These are phyloP conservation scores for Blastobotrys terrestris DNA, from an alignment of 805 yeast genomes.

Conservation along the genomic window DNA sequence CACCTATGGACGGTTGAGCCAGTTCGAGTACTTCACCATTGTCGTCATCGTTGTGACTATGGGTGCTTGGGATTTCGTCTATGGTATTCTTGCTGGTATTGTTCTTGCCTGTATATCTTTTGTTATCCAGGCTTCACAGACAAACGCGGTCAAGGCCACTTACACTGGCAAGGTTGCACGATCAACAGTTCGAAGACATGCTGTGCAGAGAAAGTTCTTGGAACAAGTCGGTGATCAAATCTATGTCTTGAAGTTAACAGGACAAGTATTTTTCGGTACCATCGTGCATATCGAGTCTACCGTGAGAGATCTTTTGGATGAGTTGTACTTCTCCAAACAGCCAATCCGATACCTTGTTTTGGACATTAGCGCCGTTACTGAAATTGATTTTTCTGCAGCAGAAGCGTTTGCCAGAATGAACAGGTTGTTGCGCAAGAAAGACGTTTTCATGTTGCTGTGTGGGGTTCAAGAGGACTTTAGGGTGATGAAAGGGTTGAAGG, in stretches of 20 bases:
- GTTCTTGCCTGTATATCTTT: slow-evolving; percentile 90
- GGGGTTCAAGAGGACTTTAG: slow-evolving; percentile 65
- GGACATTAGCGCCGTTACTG: slow-evolving; percentile 74
- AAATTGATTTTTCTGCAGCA: slow-evolving; percentile 90
- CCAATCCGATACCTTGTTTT: slow-evolving; percentile 77
- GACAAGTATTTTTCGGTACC: slow-evolving; percentile 90
- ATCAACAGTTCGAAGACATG: slow-evolving; percentile 88
- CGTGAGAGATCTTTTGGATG: slow-evolving; percentile 60
- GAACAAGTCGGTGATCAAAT: slow-evolving; percentile 86
- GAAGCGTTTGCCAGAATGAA: slow-evolving; percentile 88
- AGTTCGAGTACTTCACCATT: slow-evolving; percentile 79
- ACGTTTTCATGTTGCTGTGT: slow-evolving; percentile 67
- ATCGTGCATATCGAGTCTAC: slow-evolving; percentile 83
- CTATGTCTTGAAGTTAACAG: slow-evolving; percentile 78
- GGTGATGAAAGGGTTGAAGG: slow-evolving; percentile 65
- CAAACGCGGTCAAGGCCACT: slow-evolving; percentile 73
- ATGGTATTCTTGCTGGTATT: slow-evolving; percentile 86
- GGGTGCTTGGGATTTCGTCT: slow-evolving; percentile 94
- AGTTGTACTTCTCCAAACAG: slow-evolving; percentile 36
- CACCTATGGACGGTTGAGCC: slow-evolving; percentile 67
- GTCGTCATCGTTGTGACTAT: slow-evolving; percentile 81
- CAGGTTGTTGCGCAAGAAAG: slow-evolving; percentile 63
- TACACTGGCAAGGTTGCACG: slow-evolving; percentile 85
- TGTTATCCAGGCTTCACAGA: slow-evolving; percentile 83
- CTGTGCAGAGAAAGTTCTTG: slow-evolving; percentile 79